Base-by-base conservation (phyloP, 2,329 filamentous ascomycete species). In the Didymella sp. region DNA sequence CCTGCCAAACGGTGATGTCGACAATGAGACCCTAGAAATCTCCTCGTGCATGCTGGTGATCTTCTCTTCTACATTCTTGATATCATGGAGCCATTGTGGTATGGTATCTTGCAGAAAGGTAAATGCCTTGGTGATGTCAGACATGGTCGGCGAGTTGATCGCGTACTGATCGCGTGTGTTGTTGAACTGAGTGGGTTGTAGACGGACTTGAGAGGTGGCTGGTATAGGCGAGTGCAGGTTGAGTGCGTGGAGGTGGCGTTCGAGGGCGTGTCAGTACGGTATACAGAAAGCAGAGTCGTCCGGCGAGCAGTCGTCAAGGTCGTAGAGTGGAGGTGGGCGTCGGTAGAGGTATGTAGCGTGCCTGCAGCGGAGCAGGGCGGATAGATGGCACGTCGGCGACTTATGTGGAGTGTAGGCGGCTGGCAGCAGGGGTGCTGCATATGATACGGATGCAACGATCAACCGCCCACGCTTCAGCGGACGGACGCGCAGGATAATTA, bases 81-180 rank as follows among this genome's bases (percentile, higher is more conserved):
- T 54, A 40, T 72, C 66, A 51, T 68, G 63, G 48, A 76, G 63
- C 76, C 76, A 78, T 67, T 70, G 59, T 12, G 76, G 74, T 30
- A 77, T 70, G 51, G 68, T 75, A 33, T 77, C 74, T 37, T 73
- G 68, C 30, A 78, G 67, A 55, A 66, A 77, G 11, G 64, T 64
- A 57, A 78, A 77, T 24, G 73, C 66, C 62, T 73, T 74, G 40
- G 73, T 66, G 27, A 73, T 71, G 40, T 77, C 75, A 27, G 74
- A 70, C 76, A 78, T 78, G 62, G 52, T 62, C 57, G 62, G 45
- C 51, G 53, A 27, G 27, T 37, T 40, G 43, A 24, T 49, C 30
- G 43, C 38, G 37, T 33, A 24, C 47, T 15, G 31, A n/a, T n/a
- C n/a, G n/a, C n/a, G n/a, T n/a, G n/a, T n/a, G n/a, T n/a, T n/a